phyloP scores from a whole-genome alignment of 2,329 filamentous ascomycete species.

The Akanthomyces dipterigenus region DNA sequence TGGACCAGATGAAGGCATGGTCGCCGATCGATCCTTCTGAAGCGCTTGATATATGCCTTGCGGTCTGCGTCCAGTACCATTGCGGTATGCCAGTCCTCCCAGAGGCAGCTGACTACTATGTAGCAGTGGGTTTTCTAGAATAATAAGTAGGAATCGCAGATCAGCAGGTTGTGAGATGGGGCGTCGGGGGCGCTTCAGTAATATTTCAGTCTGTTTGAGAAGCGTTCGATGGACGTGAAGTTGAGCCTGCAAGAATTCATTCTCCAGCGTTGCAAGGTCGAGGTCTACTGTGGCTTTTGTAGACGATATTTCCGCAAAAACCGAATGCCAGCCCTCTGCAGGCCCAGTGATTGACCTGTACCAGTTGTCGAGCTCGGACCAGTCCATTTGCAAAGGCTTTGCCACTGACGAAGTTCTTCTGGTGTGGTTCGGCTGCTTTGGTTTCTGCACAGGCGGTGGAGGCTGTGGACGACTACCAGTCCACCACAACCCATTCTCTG shows the following conservation, averaged over 20 bases:
- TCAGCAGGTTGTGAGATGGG: slow-evolving; percentile 62
- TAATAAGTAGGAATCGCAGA: slow-evolving; percentile 69
- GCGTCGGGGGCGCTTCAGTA: slow-evolving; percentile 73
- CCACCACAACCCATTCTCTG: slow-evolving; percentile 81
- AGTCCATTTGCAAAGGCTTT: slow-evolving; percentile 64
- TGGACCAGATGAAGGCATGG: slow-evolving; percentile 31
- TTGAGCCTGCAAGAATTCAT: slow-evolving; percentile 49
- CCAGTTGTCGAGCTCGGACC: slow-evolving; percentile 65
- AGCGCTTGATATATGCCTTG: slow-evolving; percentile 13
- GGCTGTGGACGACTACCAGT: slow-evolving; percentile 41
- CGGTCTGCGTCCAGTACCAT: slow-evolving; percentile 15
- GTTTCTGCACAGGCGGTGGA: background rate
- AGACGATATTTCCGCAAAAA: slow-evolving; percentile 46
- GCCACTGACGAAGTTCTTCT: background rate
- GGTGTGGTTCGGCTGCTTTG: background rate
- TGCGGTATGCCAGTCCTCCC: slow-evolving; percentile 32
- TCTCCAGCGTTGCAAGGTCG: slow-evolving; percentile 39
- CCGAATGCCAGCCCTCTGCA: slow-evolving; percentile 58
- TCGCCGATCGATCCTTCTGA: slow-evolving; percentile 15
- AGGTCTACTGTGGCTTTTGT: slow-evolving; percentile 24
- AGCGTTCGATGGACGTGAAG: slow-evolving; percentile 62
- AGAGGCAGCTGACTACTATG: slow-evolving; percentile 39
- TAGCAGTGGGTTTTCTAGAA: slow-evolving; percentile 73
- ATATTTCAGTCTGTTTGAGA: slow-evolving; percentile 69
- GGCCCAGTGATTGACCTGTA: slow-evolving; percentile 63